Evolutionary conservation across 805 yeast species (phyloP).

Genomic region (Zygoascus ofunaensis): DNA sequence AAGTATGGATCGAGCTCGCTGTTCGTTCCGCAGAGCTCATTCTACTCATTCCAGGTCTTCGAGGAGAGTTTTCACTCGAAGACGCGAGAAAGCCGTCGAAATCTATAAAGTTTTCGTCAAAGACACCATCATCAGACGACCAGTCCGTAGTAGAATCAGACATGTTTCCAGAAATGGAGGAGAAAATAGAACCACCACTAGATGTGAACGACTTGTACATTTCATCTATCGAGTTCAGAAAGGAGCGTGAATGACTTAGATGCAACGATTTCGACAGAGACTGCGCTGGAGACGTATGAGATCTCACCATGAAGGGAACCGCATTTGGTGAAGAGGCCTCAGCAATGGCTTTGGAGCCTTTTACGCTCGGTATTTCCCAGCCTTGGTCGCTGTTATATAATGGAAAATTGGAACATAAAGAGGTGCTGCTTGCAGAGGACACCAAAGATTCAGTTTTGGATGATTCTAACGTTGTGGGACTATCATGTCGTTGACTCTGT

Average conservation of each 20-base stretch:
- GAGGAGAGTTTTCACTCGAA: neutral
- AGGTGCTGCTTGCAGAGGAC: conserved; percentile 5
- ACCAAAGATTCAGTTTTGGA: conserved; percentile 1
- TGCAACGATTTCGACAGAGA: conserved; percentile 16
- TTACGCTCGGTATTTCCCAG: conserved; percentile 16
- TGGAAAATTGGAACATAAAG: neutral
- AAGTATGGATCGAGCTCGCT: conserved; percentile 7
- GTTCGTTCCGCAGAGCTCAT: conserved; percentile 11
- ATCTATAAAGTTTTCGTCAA: conserved; percentile 1
- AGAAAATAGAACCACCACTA: conserved; percentile 4
- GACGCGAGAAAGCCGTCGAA: conserved; percentile 1
- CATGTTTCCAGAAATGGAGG: conserved; percentile 2
- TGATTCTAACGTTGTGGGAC: neutral
- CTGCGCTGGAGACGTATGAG: conserved; percentile 13
- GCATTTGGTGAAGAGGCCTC: conserved; percentile 13
- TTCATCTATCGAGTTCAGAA: conserved; percentile 7
- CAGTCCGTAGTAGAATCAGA: neutral
- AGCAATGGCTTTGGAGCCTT: conserved; percentile 6
- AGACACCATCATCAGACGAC: neutral
- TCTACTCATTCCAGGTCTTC: conserved; percentile 8
- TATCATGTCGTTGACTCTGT: neutral
- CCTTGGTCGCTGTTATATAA: conserved; percentile 6
- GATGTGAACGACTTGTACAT: conserved; percentile 5
- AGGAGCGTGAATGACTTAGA: conserved; percentile 1
- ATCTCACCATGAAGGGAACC: conserved; percentile 20